These are phyloP conservation scores for Tolypocladium capitatum DNA, from an alignment of 2,329 filamentous ascomycete species.

Conservation along the genomic window DNA sequence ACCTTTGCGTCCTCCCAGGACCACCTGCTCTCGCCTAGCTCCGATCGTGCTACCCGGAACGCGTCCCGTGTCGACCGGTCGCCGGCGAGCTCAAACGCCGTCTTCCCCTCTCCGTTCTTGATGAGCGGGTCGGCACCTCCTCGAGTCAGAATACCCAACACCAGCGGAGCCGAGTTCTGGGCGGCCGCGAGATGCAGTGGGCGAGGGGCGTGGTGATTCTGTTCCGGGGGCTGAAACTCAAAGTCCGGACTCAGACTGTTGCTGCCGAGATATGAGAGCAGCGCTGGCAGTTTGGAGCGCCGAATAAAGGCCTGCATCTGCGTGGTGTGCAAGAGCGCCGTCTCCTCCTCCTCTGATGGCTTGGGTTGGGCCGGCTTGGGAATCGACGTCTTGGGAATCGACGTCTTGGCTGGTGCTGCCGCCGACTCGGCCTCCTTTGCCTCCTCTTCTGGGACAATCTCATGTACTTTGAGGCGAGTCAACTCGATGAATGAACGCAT, in stretches of 20 bases:
- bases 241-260: constrained; percentile 64
- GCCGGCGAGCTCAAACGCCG: constrained; percentile 74
- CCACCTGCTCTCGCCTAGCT: constrained; percentile 65
- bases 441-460: constrained; percentile 55
- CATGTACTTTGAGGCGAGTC: constrained; percentile 74
- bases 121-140: constrained; percentile 60
- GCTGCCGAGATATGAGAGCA: constrained; percentile 70
- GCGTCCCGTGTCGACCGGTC: constrained; percentile 79
- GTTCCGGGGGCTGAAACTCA: constrained; percentile 56
- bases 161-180: constrained; percentile 65
- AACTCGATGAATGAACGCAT: constrained; percentile 92
- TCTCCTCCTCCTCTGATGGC: constrained; percentile 71
- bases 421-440: constrained; percentile 28
- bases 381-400: constrained; percentile 22
- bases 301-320: constrained; percentile 82
- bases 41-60: constrained; percentile 74
- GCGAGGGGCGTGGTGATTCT: constrained; percentile 69
- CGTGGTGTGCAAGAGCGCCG: constrained; percentile 66
- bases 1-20: constrained; percentile 68
- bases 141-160: constrained; percentile 63
- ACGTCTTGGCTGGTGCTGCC: constrained; percentile 19
- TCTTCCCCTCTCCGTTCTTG: constrained; percentile 62
- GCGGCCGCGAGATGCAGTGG: constrained; percentile 76
- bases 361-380: constrained; percentile 48
- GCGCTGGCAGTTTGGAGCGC: constrained; percentile 75